Percentiles rank a stretch among this genome's conserved stretches.
phyloP scores from a whole-genome alignment of 2,329 filamentous ascomycete genomes.

The Arthrobotrys iridis region DNA sequence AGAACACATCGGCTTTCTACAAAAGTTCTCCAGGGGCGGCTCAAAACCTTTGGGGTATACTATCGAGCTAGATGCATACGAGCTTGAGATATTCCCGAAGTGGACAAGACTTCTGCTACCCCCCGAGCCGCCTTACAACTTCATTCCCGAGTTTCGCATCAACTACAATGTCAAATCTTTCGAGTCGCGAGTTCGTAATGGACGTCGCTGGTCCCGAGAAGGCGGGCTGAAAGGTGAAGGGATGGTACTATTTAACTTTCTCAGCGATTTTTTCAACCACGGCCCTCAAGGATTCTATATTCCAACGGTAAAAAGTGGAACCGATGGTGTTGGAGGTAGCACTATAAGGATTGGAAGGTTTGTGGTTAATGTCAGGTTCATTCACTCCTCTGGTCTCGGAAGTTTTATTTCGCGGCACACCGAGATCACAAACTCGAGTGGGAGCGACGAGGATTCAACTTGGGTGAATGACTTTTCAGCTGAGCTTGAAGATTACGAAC shows the following conservation, averaged over 20 bases:
- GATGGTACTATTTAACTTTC: neutral
- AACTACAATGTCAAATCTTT: slow-evolving; percentile 14
- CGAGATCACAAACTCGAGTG: neutral
- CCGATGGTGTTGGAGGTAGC: neutral
- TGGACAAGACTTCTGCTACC: slow-evolving; percentile 22
- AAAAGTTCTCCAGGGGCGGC: neutral
- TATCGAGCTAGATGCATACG: neutral
- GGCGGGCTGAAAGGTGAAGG: neutral
- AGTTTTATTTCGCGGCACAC: neutral
- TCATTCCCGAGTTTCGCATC: slow-evolving; percentile 17
- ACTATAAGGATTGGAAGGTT: neutral
- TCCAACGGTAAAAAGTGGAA: neutral
- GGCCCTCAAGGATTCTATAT: slow-evolving; percentile 20
- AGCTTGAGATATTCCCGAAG: neutral
- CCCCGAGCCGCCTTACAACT: slow-evolving; percentile 9
- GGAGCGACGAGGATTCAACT: neutral
- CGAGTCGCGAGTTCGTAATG: too few species aligned
- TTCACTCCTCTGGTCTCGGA: too few species aligned
- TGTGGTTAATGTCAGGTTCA: slow-evolving; percentile 4
- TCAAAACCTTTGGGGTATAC: neutral
- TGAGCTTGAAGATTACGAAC: neutral
- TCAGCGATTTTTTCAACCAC: slow-evolving; percentile 20
- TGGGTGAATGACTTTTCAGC: neutral
- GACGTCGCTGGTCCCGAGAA: neutral
- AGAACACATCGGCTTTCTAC: neutral